Base-by-base conservation (phyloP, 2,329 filamentous ascomycete genomes). In the Aspergillus niger region DNA sequence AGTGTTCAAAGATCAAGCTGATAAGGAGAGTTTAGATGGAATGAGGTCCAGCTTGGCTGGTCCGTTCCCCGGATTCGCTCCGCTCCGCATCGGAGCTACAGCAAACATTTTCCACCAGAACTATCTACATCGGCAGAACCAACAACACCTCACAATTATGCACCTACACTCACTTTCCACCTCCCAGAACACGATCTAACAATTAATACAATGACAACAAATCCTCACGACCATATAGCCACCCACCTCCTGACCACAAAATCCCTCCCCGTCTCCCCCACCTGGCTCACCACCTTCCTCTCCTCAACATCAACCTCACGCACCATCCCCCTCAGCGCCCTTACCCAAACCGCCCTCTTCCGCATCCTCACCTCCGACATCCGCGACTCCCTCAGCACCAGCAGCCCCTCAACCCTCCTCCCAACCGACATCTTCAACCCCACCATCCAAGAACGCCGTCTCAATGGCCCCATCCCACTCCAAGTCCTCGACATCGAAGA, bases 401-500 rank as follows among this genome's bases (percentile, higher is more conserved):
- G 60, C 75, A 84, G 70, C 22, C 62, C 67, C 2, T 65, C 70
- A 3, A 67, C 68, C 7, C 66, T 80, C 7, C 80, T 92, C 3
- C 91, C 92, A 0, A 58, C 76, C 0, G 82, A 85, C 64, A 76
- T 88, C n/a, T 76, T 80, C 51, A 80, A 85, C 65, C 80, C 84
- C 0, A 76, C 79, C 3, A 74, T 83, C 8, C 81, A 84, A 64
- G 86, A 91, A 60, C 76, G 79, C 3, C 78, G 76, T 0, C 79
- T 98, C 0, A 62, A 79, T 0, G 82, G 82, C 1, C 85, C 91
- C 32, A 81, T 94, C 0, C 81, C 89, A 3, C 89, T 95, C 1
- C 95, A 98, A 75, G 85, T 98, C 0, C 79, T 97, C 1, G 92
- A 96, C 68, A 82, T 98, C 7, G 89, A 96, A 71, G 93, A 98